Percentiles rank a stretch among this genome's conserved stretches.
phyloP scores from a whole-genome alignment of 2,329 filamentous ascomycete species.

The Aspergillus versicolor region DNA sequence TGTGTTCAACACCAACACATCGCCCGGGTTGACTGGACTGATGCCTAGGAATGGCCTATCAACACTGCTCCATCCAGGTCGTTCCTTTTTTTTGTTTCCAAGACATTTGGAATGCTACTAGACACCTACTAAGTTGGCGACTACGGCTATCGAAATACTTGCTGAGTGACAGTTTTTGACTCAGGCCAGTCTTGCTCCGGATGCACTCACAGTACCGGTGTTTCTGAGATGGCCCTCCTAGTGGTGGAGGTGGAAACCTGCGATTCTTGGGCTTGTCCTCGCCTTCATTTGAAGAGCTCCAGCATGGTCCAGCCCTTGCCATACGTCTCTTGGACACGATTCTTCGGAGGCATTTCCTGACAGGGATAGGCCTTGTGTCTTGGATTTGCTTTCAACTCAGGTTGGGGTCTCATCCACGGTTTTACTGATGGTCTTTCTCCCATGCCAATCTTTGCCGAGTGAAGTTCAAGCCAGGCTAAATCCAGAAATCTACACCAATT shows the following conservation, averaged over 20 bases:
- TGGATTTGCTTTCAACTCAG: not conserved
- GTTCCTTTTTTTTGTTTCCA: not conserved
- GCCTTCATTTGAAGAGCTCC: not conserved
- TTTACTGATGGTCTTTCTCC: constrained; percentile 1
- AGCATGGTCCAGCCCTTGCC: not conserved
- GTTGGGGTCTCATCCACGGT: not conserved
- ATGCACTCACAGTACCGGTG: not conserved
- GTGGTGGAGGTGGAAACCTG: constrained; percentile 2
- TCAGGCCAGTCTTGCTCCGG: not conserved
- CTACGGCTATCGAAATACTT: not conserved
- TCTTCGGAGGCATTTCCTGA: not conserved
- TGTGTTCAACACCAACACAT: not conserved
- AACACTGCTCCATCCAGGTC: not conserved
- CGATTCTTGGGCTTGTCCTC: not conserved
- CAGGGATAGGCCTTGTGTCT: not conserved
- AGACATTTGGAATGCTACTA: not conserved
- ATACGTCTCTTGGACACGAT: not conserved
- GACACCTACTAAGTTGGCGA: not conserved
- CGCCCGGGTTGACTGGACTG: not conserved
- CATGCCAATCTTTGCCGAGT: constrained; percentile 11
- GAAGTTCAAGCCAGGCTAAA: constrained; percentile 5
- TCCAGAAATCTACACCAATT: constrained; percentile 42
- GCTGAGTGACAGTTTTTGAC: not conserved
- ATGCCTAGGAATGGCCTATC: not conserved
- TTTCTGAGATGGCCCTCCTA: not conserved